Conservation (phyloP, 352 stramenopile species). For the Plasmopara halstedii region DNA sequence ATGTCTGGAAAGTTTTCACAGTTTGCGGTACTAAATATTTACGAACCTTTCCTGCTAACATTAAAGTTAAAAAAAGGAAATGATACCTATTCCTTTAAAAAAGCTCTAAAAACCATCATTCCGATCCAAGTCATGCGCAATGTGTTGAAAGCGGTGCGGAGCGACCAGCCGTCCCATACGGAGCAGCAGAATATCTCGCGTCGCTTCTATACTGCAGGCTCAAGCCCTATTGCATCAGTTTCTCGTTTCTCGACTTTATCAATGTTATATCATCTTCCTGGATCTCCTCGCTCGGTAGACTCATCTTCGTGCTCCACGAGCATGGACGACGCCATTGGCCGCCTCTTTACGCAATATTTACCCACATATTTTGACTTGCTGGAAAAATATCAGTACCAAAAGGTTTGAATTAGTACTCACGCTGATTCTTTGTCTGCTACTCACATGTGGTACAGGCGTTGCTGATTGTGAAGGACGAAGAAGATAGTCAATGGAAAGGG, state of each 20-base stretch:
- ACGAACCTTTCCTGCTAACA: no score
- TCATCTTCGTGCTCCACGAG: constrained; percentile 11
- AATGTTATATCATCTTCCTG: constrained; percentile 31
- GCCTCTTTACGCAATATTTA: constrained; percentile 43
- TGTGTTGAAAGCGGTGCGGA: constrained; percentile 8
- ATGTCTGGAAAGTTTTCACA: no score
- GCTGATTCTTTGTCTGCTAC: not conserved
- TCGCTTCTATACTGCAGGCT: constrained; percentile 29
- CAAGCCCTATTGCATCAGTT: constrained; percentile 39
- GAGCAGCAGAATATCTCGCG: constrained; percentile 10
- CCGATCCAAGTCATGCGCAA: constrained; percentile 3
- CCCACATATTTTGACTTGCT: constrained; percentile 55
- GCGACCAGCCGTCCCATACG: constrained; percentile 13
- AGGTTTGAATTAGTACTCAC: constrained; percentile 15
- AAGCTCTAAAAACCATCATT: no score
- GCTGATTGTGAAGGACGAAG: constrained; percentile 31
- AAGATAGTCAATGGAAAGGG: constrained; percentile 35
- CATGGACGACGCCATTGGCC: constrained; percentile 40
- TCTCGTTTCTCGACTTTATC: constrained; percentile 35
- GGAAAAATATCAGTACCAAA: constrained; percentile 54
- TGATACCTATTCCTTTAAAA: no score
- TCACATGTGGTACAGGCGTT: constrained; percentile 25
- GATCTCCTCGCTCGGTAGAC: constrained; percentile 14
- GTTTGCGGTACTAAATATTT: no score
- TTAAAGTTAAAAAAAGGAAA: no score